Percentiles rank a stretch among this genome's conserved stretches.
Evolutionary conservation across 2,329 filamentous ascomycete species (phyloP).

Genomic region (Penicillium sumatraense): DNA sequence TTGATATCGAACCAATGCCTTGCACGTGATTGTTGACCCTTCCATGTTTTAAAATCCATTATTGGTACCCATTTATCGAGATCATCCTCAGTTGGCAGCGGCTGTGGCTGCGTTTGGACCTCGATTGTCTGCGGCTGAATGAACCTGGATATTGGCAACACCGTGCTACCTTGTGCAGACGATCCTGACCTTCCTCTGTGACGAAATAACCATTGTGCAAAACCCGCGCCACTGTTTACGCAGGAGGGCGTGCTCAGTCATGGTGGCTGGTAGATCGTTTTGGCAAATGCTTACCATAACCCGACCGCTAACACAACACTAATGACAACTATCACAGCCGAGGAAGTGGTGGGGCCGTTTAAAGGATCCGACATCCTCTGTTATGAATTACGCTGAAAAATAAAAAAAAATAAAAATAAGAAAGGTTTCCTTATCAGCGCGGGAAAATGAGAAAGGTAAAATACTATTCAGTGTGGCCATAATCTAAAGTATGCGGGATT

Average conservation of each 20-base stretch:
- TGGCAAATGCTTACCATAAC: constrained; percentile 3
- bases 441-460: background rate
- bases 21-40: background rate
- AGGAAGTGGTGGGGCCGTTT: background rate
- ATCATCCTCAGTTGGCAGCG: constrained; percentile 1
- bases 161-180: background rate
- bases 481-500: constrained; percentile 3
- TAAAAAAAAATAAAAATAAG: background rate
- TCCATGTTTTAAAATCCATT: constrained; percentile 5
- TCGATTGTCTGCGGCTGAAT: background rate
- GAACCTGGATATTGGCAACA: background rate
- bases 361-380: constrained; percentile 3
- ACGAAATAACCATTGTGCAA: constrained; percentile 1
- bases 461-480: background rate
- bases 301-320: constrained; percentile 2
- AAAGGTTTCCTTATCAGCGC: background rate
- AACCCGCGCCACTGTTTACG: background rate
- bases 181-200: background rate
- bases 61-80: constrained; percentile 3
- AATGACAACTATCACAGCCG: constrained; percentile 3
- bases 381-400: background rate
- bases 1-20: constrained; percentile 3
- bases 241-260: background rate
- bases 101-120: background rate
- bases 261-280: background rate